Evolutionary conservation across 768 basidiomycete species (phyloP), one percentile per base, ranked within the genome.

Genomic region (Fistulinella prunicolor): DNA sequence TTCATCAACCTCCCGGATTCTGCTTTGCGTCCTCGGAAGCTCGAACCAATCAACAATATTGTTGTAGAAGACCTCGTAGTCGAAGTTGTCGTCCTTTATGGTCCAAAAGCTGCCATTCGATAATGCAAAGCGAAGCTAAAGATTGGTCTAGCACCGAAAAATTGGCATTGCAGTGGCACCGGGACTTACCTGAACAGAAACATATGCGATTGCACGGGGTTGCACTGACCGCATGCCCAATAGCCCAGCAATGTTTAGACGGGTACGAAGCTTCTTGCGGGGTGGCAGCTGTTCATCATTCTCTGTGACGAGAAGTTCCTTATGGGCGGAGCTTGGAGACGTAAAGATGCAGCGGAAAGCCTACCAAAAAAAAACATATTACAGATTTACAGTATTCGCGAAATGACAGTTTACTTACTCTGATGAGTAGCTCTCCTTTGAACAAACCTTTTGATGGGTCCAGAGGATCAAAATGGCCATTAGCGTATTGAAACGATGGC

Each of bases 161-260:
- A 6, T 6, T 10, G 10, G 5, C 26, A 5, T 6, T 6, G 26
- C 10, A 28, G 7, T 3, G 13, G 30, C 30, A 9, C 30, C 30
- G 26, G 10, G 10, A 28, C 26, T 6, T 32, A 32, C 30, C 30
- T 32, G 30, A 4, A 32, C 30, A 10, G 30, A 56, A 9, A 48
- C 46, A 37, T 64, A 64, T 29, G 62, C 59, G 26, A 64, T 55
- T 1, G 42, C 48, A 20, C 56, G 45, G 6, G 58, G 61, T 3
- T 57, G 49, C n/a, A 61, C 52, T 9, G 50, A 34, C 6, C 23
- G 28, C 50, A 55, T 47, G 16, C 35, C 39, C 6, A 55, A 16
- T 9, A 55, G 28, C 6, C n/a, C 22, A 9, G 51, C 51, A 14
- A 55, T 42, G 10, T 54, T 29, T 9, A 49, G 34, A n/a, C 30